Percentiles rank a stretch among this genome's conserved stretches.
Conservation (phyloP, 75 land plant genomes). For the Pinus tabuliformis region DNA sequence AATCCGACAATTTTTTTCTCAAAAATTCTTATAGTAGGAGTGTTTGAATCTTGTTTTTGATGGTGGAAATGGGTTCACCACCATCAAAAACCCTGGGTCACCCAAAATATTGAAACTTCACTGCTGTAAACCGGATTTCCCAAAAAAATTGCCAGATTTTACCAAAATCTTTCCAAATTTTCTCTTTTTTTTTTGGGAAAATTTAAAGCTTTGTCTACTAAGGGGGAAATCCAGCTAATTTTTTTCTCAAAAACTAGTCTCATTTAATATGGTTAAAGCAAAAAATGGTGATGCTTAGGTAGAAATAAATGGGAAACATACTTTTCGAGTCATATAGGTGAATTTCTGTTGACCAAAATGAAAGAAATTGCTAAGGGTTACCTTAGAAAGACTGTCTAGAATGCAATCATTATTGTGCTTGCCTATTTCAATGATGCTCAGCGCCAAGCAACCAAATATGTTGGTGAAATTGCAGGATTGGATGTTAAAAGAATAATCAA, state of each 20-base stretch:
- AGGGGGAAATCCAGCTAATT: too few species aligned
- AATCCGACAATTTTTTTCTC: too few species aligned
- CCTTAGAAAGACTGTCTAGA: conserved; percentile 51
- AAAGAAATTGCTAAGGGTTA: conserved; percentile 65
- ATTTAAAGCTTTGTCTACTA: too few species aligned
- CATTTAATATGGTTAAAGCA: conserved; percentile 59
- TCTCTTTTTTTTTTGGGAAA: too few species aligned
- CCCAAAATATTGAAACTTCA: too few species aligned
- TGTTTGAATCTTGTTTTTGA: too few species aligned
- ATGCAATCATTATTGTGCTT: conserved; percentile 68
- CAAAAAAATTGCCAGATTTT: too few species aligned
- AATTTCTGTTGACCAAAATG: conserved; percentile 62
- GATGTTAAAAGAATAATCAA: conserved; percentile 61
- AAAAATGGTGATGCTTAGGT: conserved; percentile 77
- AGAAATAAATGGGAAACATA: conserved; percentile 67
- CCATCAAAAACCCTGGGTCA: too few species aligned
- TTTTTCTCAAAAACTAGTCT: background rate
- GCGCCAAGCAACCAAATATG: conserved; percentile 72
- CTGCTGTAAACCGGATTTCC: too few species aligned
- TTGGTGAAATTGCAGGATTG: conserved; percentile 62
- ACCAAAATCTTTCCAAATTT: too few species aligned
- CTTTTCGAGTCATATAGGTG: conserved; percentile 67
- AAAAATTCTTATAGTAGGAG: too few species aligned
- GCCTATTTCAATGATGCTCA: conserved; percentile 78
- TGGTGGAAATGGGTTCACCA: too few species aligned